Evolutionary conservation across 768 basidiomycete genomes (phyloP), one percentile per base, ranked within the genome.

Genomic region (Boletus insuetus): DNA sequence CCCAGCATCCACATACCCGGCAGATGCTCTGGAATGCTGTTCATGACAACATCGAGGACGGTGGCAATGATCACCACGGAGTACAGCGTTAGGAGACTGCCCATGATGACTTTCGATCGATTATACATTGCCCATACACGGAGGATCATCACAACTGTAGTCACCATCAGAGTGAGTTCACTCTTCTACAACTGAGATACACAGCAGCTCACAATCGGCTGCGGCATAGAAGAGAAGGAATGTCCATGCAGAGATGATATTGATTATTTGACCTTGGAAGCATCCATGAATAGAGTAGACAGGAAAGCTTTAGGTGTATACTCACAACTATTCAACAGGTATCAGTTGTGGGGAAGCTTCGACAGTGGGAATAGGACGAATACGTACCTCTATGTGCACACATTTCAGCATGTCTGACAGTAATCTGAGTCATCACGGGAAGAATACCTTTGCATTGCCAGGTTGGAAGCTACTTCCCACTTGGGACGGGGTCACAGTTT

Each of bases 401-500:
- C 7, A 31, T 35, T 46, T n/a, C 26, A 45, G 47, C 31, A 38
- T 9, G 12, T 10, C 19, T n/a, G 17, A 34, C 24, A n/a, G 9
- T 35, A n/a, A 17, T 26, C 10, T 3, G 6, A 6, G 5, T 26
- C 26, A 26, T 26, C 43, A 19, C 5, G 22, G 7, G n/a, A 14
- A 42, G 35, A 22, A 17, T 47, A 60, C 57, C 53, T 55, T 42
- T 20, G 22, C 46, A 26, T 29, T 12, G n/a, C 12, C 40, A 32
- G 41, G 42, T 11, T 52, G 3, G 13, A 60, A 58, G 22, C 10
- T 51, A 37, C 19, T 58, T 40, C 49, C 46, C 17, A 20, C 59
- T 59, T 43, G 10, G 6, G 16, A 20, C 0, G 8, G 17, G 13
- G 32, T 54, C 26, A 37, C 10, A 12, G 13, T n/a, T 35, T 4